Evolutionary conservation across 192 early-diverging fungal genomes (phyloP), one percentile per base, ranked within the genome.

Genomic region (Linnemannia elongata): DNA sequence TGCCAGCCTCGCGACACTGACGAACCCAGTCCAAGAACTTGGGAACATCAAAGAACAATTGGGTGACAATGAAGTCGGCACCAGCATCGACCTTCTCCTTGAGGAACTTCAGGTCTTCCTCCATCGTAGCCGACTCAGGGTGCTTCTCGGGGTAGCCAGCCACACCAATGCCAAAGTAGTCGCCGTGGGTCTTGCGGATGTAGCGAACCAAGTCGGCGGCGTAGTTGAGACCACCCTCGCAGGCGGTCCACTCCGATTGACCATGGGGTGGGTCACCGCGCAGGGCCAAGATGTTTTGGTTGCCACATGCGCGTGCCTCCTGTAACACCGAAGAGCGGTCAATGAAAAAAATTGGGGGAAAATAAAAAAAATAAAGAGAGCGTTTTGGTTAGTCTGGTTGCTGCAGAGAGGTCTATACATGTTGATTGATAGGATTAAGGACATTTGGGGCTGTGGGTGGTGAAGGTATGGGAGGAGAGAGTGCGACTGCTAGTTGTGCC

Each of bases 81-180:
- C 97, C 97, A 20, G 96, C 96, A 49, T 98, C 97, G 69, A 96
- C 91, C 91, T 99, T 99, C 54, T 90, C 92, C 88, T 97, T 97
- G 69, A 99, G 93, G 74, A 93, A 90, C 78, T 84, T 72, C 72
- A 98, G 88, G 88, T 99, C 98, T 33, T 92, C 91, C 80, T 97
- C 96, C 66, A 90, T 88, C 78, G 94, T 90, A 33, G 92, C 86
- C 77, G 94, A 95, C 74, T 97, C 96, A 38, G 93, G 88, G 89
- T 98, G 97, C 68, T 95, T 96, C 89, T 99, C 98, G n/a, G 98
- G 98, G 88, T 99, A 97, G 27, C 96, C 98, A 22, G 98, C 98
- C 68, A 99, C 98, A 72, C 96, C 95, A 87, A 99, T 97, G 83
- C 96, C 96, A 86, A 99, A 99, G 91, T 96, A 97, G 87, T 97